Percentiles rank a stretch among this genome's conserved stretches.
Evolutionary conservation across 139 green algal genomes (phyloP).

Genomic region (Volvox reticuliferus): DNA sequence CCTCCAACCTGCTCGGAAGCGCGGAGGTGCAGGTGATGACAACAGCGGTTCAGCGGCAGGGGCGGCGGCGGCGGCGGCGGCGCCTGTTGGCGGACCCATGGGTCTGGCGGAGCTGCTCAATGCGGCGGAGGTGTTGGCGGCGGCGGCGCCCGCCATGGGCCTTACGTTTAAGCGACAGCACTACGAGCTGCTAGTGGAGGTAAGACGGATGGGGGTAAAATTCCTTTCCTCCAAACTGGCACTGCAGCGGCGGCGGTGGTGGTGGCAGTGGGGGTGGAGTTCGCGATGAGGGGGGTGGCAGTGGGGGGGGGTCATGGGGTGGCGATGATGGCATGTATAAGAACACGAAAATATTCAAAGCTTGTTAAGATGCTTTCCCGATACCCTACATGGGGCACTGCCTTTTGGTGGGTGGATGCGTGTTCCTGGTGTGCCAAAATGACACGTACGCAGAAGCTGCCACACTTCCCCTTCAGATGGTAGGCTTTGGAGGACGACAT

Average conservation of each 20-base stretch:
- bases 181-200: slow-evolving; percentile 21
- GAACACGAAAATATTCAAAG: too few relatives aligned
- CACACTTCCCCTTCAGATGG: too few relatives aligned
- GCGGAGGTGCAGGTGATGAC: neutral
- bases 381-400: too few relatives aligned
- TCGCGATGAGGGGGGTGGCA: neutral
- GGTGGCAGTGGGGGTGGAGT: neutral
- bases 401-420: too few relatives aligned
- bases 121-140: slow-evolving; percentile 4
- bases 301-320: neutral
- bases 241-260: neutral
- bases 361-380: too few relatives aligned
- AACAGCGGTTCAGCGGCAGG: neutral
- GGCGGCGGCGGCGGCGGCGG: too few relatives aligned
- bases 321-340: neutral
- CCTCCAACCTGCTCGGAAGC: too few relatives aligned
- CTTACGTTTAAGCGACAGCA: slow-evolving; percentile 18
- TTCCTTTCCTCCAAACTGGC: too few relatives aligned
- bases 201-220: neutral
- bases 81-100: neutral
- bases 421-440: too few relatives aligned
- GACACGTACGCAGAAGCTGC: too few relatives aligned
- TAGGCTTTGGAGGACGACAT: too few relatives aligned
- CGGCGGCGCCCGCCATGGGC: slow-evolving; percentile 1
- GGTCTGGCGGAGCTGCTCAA: neutral